phyloP scores from a whole-genome alignment of 148 eudicot species.

The Dianthus caryophyllus region DNA sequence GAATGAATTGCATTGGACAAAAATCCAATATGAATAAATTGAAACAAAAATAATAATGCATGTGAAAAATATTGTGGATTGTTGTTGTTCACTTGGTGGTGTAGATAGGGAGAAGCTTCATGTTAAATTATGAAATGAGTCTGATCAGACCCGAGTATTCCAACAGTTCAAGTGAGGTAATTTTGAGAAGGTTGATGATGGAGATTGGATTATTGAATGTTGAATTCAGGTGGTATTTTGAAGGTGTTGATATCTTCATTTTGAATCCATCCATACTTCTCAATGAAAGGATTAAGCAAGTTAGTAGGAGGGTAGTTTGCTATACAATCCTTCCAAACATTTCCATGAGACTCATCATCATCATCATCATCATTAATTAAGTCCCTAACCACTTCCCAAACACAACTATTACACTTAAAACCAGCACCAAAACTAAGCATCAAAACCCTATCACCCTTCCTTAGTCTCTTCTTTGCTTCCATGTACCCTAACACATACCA shows the following conservation, averaged over 20 bases:
- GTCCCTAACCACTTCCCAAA: conserved; percentile 69
- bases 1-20: too few species aligned
- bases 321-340: conserved; percentile 57
- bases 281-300: conserved; percentile 49
- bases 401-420: conserved; percentile 64
- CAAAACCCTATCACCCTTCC: conserved; percentile 41
- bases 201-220: background rate
- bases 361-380: conserved; percentile 29
- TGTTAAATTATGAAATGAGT: too few species aligned
- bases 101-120: too few species aligned
- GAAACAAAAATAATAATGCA: too few species aligned
- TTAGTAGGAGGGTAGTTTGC: conserved; percentile 40
- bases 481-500: conserved; percentile 60
- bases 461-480: conserved; percentile 55
- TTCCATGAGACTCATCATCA: conserved; percentile 15
- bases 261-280: conserved; percentile 60
- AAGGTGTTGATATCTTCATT: conserved; percentile 36
- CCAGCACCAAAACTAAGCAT: conserved; percentile 65
- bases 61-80: too few species aligned
- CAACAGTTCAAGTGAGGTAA: too few species aligned
- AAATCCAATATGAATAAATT: too few species aligned
- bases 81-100: too few species aligned
- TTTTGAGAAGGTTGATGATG: too few species aligned
- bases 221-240: conserved; percentile 22
- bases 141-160: too few species aligned